Base-by-base conservation (phyloP, 768 basidiomycete genomes). In the Phanerochaete carnosa region DNA sequence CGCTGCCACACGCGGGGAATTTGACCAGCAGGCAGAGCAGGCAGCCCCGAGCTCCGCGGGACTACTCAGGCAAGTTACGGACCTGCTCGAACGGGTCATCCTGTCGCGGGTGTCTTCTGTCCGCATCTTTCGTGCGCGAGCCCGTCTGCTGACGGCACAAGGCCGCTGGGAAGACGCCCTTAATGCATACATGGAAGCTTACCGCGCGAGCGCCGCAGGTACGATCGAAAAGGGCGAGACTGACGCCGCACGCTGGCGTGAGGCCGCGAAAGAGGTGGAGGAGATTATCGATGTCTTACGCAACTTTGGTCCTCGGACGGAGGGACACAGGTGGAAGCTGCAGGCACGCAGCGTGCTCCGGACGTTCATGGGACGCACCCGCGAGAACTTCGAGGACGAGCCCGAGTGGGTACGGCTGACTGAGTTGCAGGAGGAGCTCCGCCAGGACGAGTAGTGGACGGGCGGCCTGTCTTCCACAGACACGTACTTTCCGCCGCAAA, bases 321-420 rank as follows among this genome's bases (percentile, higher is more conserved):
- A 72, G 56, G 75, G 78, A 57, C 73, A 70, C 60, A 89, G 87
- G 63, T 98, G 97, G 97, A 83, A 80, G 72, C 82, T 91, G 67
- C 93, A 96, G 74, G 92, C 87, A 46, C 82, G 89, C 57, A 95
- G 93, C 62, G 79, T 98, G 59, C 82, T 98, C 61, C 80, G 95
- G 74, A 90, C 88, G 55, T 98, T 98, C 74, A 82, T 92, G 75
- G 95, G 91, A 7, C 79, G 92, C 61, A 93, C 92, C 61, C 87
- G 79, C 73, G 92, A 77, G 60, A 43, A 43, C 39, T 98, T 95
- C 64, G 91, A 89, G 72, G 95, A 95, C 55, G 92, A 97, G 71
- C 82, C 86, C 3, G 94, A 94, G 76, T 98, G 91, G 88, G 71
- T 77, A 28, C 77, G 79, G 62, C 76, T 98, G 68, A 77, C 79